Percentiles rank a stretch among this genome's conserved stretches.
Evolutionary conservation across 2,329 filamentous ascomycete genomes (phyloP).

Genomic region (Dactylellina drechsleri): DNA sequence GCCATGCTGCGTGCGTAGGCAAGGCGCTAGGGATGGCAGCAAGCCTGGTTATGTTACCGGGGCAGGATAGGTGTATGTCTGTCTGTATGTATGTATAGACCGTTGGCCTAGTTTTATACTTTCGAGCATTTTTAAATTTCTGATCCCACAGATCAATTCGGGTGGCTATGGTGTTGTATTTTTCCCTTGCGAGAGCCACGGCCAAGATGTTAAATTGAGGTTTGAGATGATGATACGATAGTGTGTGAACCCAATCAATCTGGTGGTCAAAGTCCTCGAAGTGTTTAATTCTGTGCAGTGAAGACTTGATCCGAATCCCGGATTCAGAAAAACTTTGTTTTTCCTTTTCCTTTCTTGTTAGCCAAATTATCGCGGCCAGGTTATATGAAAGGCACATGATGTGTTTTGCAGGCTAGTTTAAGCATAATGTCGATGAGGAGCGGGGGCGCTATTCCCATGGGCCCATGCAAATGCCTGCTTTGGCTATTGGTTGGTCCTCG

Average conservation of each 20-base stretch:
- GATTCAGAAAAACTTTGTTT: slow-evolving; percentile 15
- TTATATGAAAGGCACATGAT: slow-evolving; percentile 55
- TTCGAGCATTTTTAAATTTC: no score
- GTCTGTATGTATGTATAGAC: no score
- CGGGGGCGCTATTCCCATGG: slow-evolving; percentile 48
- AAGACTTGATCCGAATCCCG: slow-evolving; percentile 37
- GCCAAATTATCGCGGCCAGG: slow-evolving; percentile 50
- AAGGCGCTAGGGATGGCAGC: not conserved
- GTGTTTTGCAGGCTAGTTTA: slow-evolving; percentile 49
- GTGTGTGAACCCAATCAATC: not conserved
- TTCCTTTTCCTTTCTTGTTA: slow-evolving; percentile 1
- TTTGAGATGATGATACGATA: not conserved
- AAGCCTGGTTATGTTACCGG: no score
- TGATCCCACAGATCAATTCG: no score
- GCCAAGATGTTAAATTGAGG: no score
- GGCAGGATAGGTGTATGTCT: no score
- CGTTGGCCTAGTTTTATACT: no score
- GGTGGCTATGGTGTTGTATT: no score
- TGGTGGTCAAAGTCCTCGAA: no score
- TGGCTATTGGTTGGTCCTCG: slow-evolving; percentile 43
- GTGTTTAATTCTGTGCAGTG: no score
- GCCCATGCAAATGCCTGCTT: slow-evolving; percentile 51
- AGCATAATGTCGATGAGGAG: slow-evolving; percentile 50
- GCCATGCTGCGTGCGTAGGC: not conserved
- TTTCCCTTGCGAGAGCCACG: no score